phyloP scores from a whole-genome alignment of 73 alveolate genomes.

The Tetrahymena borealis region DNA sequence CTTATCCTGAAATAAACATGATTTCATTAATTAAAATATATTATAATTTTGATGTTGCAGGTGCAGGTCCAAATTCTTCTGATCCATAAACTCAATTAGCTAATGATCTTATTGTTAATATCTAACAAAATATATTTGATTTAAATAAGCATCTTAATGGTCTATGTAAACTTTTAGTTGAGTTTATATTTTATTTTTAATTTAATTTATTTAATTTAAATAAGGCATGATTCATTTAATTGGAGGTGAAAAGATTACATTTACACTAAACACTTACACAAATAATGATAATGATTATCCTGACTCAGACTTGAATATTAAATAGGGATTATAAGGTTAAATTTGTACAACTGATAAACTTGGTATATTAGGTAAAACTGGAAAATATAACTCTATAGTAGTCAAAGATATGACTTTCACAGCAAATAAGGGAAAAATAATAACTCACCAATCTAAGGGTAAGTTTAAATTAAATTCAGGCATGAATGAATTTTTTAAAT shows the following conservation, averaged over 20 bases:
- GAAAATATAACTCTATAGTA: background rate
- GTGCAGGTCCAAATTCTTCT: background rate
- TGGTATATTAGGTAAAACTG: background rate
- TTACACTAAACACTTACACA: background rate
- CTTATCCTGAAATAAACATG: background rate
- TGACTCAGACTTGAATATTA: background rate
- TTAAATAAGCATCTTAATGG: background rate
- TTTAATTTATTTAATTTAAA: background rate
- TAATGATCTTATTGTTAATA: background rate
- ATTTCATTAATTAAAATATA: background rate
- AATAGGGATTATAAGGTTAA: background rate
- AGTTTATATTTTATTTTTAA: background rate
- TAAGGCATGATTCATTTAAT: background rate
- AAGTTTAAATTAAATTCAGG: background rate
- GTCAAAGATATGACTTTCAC: background rate
- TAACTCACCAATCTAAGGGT: background rate
- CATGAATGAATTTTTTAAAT: background rate
- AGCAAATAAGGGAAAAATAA: background rate
- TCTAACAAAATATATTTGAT: background rate
- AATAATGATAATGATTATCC: background rate
- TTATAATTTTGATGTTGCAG: background rate
- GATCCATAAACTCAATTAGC: background rate
- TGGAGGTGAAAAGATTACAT: background rate
- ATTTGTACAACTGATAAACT: background rate
- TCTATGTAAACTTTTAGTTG: background rate